Base-by-base conservation (phyloP, 2,329 filamentous ascomycete genomes). In the Aquanectria penicillioides region DNA sequence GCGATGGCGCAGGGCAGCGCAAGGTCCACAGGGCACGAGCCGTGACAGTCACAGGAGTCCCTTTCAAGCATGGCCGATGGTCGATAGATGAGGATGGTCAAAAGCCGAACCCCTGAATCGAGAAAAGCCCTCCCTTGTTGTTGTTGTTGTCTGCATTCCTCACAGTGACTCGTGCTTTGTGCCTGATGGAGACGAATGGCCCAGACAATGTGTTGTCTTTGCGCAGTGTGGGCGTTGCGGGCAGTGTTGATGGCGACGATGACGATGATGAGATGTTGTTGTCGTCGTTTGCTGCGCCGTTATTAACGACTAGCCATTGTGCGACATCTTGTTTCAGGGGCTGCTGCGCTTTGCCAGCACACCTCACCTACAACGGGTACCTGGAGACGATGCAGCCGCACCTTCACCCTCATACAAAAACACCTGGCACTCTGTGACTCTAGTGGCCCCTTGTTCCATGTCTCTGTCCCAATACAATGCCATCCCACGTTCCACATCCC, bases 261-360 rank as follows among this genome's bases (percentile, higher is more conserved):
- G n/a, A n/a, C n/a, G 41, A 46, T 46, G 41, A 33, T 46, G n/a
- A n/a, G n/a, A n/a, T n/a, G n/a, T n/a, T n/a, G n/a, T n/a, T n/a
- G n/a, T n/a, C n/a, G n/a, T n/a, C n/a, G 25, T 46, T 28, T 44
- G 29, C 51, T 54, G 51, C 25, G 33, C 34, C 34, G 51, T 40
- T 46, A 33, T 33, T 31, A 33, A 46, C 10, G 11, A 43, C 31
- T 59, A 46, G 49, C 47, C 47, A 36, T 57, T 54, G 59, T 63
- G 60, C 57, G 60, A 57, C 49, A 53, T 28, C 28, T 50, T 40
- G 64, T 66, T 66, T 66, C 64, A 66, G 50, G 59, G 44, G 52
- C 43, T 41, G 36, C 29, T 43, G 17, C 52, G 56, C 47, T 37
- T 37, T 62, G 59, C 56, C 56, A 62, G 46, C 56, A 47, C 59